Conservation (phyloP, 345 rosid genomes). For the Lepidium aucheri region DNA sequence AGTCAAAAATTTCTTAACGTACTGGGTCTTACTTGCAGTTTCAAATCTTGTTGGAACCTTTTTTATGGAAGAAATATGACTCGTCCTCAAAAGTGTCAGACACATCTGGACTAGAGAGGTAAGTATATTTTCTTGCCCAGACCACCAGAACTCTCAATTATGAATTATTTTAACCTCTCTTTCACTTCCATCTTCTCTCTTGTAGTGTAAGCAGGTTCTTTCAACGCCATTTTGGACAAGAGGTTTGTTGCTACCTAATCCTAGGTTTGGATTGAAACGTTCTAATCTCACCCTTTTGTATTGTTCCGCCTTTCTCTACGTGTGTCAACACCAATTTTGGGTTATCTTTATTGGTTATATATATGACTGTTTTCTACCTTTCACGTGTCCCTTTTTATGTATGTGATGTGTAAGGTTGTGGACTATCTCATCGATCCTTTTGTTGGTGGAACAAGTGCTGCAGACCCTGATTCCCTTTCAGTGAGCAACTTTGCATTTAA, state of each 20-base stretch:
- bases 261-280: background rate
- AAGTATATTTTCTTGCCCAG: background rate
- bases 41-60: slow-evolving; percentile 61
- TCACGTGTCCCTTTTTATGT: slow-evolving; percentile 4
- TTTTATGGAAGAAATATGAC: slow-evolving; percentile 62
- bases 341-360: too few relatives aligned
- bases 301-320: background rate
- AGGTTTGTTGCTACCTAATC: slow-evolving; percentile 40
- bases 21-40: slow-evolving; percentile 36
- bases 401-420: slow-evolving; percentile 55
- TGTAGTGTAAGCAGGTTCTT: slow-evolving; percentile 75
- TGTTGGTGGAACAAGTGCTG: slow-evolving; percentile 91
- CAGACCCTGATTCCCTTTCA: slow-evolving; percentile 83
- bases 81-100: slow-evolving; percentile 31
- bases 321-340: too few relatives aligned
- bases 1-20: background rate
- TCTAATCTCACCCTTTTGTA: background rate
- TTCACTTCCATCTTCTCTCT: slow-evolving; percentile 6
- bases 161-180: background rate
- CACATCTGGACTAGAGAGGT: slow-evolving; percentile 46
- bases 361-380: background rate
- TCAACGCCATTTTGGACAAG: slow-evolving; percentile 76
- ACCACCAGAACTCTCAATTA: background rate
- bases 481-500: slow-evolving; percentile 44
- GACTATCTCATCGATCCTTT: slow-evolving; percentile 93